Conservation (phyloP, 495 filamentous ascomycete genomes). For the Penicillium longicatenatum region DNA sequence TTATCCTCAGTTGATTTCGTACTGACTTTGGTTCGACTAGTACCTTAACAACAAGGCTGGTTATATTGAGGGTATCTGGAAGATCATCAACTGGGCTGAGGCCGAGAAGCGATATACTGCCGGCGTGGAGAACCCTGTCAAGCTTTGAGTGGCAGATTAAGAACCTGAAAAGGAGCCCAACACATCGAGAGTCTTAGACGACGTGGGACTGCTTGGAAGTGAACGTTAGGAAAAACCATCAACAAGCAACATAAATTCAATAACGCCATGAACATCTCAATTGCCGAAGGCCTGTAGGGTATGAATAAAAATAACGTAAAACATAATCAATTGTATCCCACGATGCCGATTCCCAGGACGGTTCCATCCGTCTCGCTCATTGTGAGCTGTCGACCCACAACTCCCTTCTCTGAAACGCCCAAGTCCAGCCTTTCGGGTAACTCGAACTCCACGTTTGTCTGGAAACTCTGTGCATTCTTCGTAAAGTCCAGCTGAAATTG, state of each 20-base stretch:
- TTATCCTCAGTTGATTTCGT: slow-evolving; percentile 19
- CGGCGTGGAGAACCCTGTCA: slow-evolving; percentile 32
- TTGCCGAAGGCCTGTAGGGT: not conserved
- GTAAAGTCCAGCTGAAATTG: slow-evolving; percentile 26
- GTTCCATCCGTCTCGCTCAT: slow-evolving; percentile 28
- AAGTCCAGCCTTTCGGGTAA: slow-evolving; percentile 61
- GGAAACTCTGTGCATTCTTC: not conserved
- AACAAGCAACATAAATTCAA: not conserved
- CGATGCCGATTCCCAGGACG: slow-evolving; percentile 37
- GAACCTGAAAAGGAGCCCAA: too few species aligned
- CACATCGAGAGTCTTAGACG: too few species aligned
- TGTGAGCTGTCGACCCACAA: slow-evolving; percentile 42
- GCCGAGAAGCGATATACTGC: slow-evolving; percentile 74
- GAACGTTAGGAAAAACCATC: not conserved
- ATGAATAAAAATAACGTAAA: not conserved
- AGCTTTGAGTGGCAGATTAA: slow-evolving; percentile 18
- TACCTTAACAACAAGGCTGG: slow-evolving; percentile 97
- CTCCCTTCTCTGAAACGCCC: slow-evolving; percentile 45
- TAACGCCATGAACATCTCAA: not conserved
- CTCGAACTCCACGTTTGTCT: slow-evolving; percentile 45
- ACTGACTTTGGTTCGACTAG: slow-evolving; percentile 46
- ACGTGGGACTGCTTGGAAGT: not conserved
- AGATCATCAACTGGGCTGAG: slow-evolving; percentile 93
- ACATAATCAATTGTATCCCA: slow-evolving; percentile 41
- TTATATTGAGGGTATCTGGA: slow-evolving; percentile 93